A percentile compares a stretch with the other conserved stretches of the same genome.
phyloP scores from a whole-genome alignment of 495 filamentous ascomycete genomes.

The Penicillium coffeae region DNA sequence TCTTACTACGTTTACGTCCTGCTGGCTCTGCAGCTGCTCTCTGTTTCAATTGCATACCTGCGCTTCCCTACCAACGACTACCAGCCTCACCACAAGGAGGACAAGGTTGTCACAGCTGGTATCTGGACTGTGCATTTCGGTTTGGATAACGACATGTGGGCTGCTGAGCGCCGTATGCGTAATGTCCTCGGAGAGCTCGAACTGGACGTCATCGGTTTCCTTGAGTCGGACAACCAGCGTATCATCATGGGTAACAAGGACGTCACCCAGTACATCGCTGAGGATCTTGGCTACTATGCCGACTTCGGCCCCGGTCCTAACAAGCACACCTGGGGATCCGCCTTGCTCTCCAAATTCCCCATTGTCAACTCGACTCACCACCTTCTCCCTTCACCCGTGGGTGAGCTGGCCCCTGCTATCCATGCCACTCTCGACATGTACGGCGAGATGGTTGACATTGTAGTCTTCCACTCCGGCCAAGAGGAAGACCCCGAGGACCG shows the following conservation, averaged over 20 bases:
- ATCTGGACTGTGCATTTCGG: conserved; percentile 99
- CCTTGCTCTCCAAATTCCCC: conserved; percentile 93
- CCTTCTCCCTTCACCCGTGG: conserved; percentile 85
- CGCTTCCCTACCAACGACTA: conserved; percentile 94
- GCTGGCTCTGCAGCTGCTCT: conserved; percentile 68
- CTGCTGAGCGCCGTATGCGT: conserved; percentile 88
- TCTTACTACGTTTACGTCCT: conserved; percentile 76
- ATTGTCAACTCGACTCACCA: conserved; percentile 97
- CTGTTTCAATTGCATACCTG: conserved; percentile 78
- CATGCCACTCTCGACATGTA: conserved; percentile 93
- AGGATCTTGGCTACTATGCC: conserved; percentile 96
- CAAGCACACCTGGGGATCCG: conserved; percentile 97
- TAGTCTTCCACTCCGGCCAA: conserved; percentile 98
- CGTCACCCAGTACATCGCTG: conserved; percentile 89
- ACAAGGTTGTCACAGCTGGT: conserved; percentile 82
- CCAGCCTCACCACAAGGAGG: conserved; percentile 79
- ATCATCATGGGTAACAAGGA: conserved; percentile 99
- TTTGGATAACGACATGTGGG: conserved; percentile 99
- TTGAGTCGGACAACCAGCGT: conserved; percentile 91
- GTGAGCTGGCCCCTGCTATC: conserved; percentile 94
- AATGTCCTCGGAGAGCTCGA: conserved; percentile 90
- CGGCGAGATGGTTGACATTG: conserved; percentile 83
- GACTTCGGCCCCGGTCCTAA: conserved; percentile 97
- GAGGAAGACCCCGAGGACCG: conserved; percentile 96
- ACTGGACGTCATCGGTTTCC: conserved; percentile 87